These are phyloP conservation scores for Lactifluus piperatus DNA, from an alignment of 768 basidiomycete species.

Conservation along the genomic window DNA sequence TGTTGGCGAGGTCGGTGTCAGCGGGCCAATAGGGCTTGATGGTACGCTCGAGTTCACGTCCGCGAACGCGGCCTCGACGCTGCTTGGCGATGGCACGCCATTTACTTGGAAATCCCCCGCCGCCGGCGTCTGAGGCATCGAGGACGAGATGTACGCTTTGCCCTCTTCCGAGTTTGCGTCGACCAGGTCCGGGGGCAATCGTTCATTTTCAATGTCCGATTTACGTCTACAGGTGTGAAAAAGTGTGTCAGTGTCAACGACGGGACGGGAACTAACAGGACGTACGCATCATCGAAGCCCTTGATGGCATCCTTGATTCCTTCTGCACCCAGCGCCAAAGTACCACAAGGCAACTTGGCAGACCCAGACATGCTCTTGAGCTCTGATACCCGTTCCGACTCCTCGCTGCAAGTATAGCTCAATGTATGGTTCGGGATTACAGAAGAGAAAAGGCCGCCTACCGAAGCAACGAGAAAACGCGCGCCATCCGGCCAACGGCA, in stretches of 20 bases:
- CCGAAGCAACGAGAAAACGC: constrained; percentile 94
- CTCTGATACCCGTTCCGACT: constrained; percentile 95
- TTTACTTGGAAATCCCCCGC: constrained; percentile 34
- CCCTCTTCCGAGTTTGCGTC: constrained; percentile 71
- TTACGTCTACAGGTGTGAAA: constrained; percentile 53
- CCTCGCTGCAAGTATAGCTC: constrained; percentile 57
- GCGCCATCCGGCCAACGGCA: constrained; percentile 92
- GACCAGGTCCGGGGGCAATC: constrained; percentile 91
- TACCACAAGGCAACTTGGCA: constrained; percentile 69
- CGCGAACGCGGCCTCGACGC: constrained; percentile 27
- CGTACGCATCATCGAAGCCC: constrained; percentile 93
- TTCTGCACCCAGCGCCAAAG: constrained; percentile 80
- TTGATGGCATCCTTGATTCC: constrained; percentile 93
- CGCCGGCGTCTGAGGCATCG: constrained; percentile 44
- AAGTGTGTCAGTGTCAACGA: background rate
- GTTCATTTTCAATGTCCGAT: constrained; percentile 98
- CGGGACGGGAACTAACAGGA: constrained; percentile 22
- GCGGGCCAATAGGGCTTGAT: constrained; percentile 20
- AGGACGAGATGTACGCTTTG: constrained; percentile 44
- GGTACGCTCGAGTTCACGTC: constrained; percentile 24
- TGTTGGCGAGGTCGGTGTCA: constrained; percentile 23
- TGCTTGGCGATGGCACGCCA: constrained; percentile 26
- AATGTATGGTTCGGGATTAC: background rate
- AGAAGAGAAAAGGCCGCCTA: constrained; percentile 31
- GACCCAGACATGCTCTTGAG: constrained; percentile 86